Evolutionary conservation across 2,329 filamentous ascomycete species (phyloP), one percentile per base, ranked within the genome.

Genomic region (Phyllachora maydis): DNA sequence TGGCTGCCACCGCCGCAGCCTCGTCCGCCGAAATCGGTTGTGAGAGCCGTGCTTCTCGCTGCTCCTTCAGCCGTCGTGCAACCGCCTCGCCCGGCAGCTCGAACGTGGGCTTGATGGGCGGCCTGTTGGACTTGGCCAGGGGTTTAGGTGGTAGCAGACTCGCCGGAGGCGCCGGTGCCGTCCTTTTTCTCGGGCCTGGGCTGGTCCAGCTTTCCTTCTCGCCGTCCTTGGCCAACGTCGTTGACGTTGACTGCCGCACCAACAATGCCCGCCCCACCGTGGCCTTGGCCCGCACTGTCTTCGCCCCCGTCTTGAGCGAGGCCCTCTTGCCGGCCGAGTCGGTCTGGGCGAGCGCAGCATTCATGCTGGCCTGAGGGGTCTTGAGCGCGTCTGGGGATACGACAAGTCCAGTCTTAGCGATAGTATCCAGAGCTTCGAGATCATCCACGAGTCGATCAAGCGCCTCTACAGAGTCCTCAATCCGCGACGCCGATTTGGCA

Each of bases 401-500:
- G 8, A 50, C 37, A n/a, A n/a, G n/a, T n/a, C n/a, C n/a, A n/a
- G n/a, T n/a, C n/a, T n/a, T n/a, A n/a, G 54, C 38, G 8, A 52
- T 41, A n/a, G 43, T 43, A 23, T 48, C 37, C 16, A 67, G 47
- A 2, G 54, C 60, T 32, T 72, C 65, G 7, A 71, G 49, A 23
- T 68, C 53, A 16, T 72, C 66, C 32, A 72, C 65, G 10, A 72
- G 49, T 29, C 52, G 50, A 35, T 72, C 67, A 11, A 72, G 47
- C 30, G 64, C 65, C 37, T 68, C 65, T 6, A 72, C 46, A 2
- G 65, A 70, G 37, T 71, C 66, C 36, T 72, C 67, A 23, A 72
- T 71, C 11, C 63, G 57, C 14, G 55, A 40, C 18, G 42, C 37
- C 21, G 41, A 27, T 8, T 28, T 21, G 5, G 29, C 23, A 4